phyloP scores from a whole-genome alignment of 2,329 filamentous ascomycete species.

The Nannizziopsis barbatae region DNA sequence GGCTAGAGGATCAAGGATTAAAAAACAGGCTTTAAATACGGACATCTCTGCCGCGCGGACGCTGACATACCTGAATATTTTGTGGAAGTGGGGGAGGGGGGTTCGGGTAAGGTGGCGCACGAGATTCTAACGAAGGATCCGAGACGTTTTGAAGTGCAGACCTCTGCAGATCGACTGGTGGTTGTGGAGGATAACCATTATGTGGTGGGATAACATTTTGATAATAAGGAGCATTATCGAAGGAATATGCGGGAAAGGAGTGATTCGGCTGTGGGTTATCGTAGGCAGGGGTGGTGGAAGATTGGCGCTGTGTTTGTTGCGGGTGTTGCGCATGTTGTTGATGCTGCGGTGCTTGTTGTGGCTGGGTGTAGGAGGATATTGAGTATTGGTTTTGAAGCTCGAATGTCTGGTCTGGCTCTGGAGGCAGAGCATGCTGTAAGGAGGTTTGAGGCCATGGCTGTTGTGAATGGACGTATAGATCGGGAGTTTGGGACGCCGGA shows the following conservation, averaged over 20 bases:
- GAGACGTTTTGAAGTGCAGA: constrained; percentile 6
- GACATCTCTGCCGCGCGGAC: not conserved
- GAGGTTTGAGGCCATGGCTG: constrained; percentile 25
- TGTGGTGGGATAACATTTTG: constrained; percentile 11
- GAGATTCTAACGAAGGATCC: not conserved
- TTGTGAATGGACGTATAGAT: constrained; percentile 19
- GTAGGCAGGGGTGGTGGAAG: constrained; percentile 5
- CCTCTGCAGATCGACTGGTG: constrained; percentile 11
- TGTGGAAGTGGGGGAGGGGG: constrained; percentile 2
- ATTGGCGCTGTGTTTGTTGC: constrained; percentile 6
- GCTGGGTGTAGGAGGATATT: constrained; percentile 14
- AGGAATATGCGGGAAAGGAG: constrained; percentile 26
- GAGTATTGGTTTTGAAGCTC: constrained; percentile 10
- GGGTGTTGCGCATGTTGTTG: constrained; percentile 16
- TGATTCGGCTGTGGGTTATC: constrained; percentile 8
- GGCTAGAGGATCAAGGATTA: not conserved
- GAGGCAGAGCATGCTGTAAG: constrained; percentile 20
- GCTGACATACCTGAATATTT: constrained; percentile 3
- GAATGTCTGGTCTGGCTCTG: constrained; percentile 16
- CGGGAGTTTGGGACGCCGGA: constrained; percentile 7
- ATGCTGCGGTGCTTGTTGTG: constrained; percentile 19
- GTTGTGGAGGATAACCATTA: constrained; percentile 5
- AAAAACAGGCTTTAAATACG: not conserved
- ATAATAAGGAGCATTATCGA: constrained; percentile 25
- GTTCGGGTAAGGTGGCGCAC: constrained; percentile 5